Evolutionary conservation across 2,329 filamentous ascomycete genomes (phyloP).

Genomic region (Keithomyces neogunnii): DNA sequence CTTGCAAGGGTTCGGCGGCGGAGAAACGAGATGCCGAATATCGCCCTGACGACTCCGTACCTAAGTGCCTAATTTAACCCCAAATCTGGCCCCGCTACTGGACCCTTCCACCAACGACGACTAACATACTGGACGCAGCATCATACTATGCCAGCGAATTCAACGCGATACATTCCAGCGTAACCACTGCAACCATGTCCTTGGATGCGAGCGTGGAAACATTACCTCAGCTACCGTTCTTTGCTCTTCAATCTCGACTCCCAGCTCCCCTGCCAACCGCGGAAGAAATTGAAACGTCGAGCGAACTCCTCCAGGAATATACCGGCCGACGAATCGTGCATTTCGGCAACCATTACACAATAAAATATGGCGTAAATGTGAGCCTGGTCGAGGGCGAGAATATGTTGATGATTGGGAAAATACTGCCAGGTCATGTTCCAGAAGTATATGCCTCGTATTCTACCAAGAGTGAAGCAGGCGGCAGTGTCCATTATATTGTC

Average conservation of each 20-base stretch:
- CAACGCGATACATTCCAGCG: too few species aligned
- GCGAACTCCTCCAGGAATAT: slow-evolving; percentile 5
- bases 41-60: too few species aligned
- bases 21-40: too few species aligned
- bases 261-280: slow-evolving; percentile 3
- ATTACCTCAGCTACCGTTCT: slow-evolving; percentile 3
- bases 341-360: slow-evolving; percentile 4
- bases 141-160: too few species aligned
- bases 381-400: slow-evolving; percentile 8
- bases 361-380: slow-evolving; percentile 8
- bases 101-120: too few species aligned
- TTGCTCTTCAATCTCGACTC: neutral
- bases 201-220: too few species aligned
- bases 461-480: neutral
- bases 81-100: too few species aligned
- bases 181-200: too few species aligned
- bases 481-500: slow-evolving; percentile 11
- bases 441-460: slow-evolving; percentile 6
- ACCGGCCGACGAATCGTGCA: slow-evolving; percentile 5
- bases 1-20: too few species aligned
- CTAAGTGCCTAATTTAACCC: too few species aligned
- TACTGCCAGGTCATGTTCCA: neutral
- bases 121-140: too few species aligned
- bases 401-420: slow-evolving; percentile 5
- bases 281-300: slow-evolving; percentile 2